These are phyloP conservation scores for Cyclotella distinguenda DNA, from an alignment of 108 stramenopile species.

Conservation along the genomic window DNA sequence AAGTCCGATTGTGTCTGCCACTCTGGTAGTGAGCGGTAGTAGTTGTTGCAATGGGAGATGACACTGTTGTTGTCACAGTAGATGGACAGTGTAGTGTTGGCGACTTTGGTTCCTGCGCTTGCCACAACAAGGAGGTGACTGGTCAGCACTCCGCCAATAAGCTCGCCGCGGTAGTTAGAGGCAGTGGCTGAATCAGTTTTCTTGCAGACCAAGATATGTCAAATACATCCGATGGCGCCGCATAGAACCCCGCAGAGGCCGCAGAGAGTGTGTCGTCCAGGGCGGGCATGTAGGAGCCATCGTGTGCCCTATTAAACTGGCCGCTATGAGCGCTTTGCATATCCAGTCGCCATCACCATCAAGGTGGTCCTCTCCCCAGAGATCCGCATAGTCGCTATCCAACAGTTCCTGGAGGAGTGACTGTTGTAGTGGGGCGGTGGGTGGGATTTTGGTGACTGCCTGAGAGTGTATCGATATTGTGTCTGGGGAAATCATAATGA, in stretches of 20 bases:
- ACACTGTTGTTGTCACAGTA: constrained; percentile 15
- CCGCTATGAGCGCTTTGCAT: background rate
- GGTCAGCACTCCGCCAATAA: too few species aligned
- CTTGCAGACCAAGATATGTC: background rate
- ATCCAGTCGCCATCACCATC: constrained; percentile 13
- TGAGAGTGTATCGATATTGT: too few species aligned
- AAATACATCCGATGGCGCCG: background rate
- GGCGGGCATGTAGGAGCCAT: background rate
- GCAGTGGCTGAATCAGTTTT: too few species aligned
- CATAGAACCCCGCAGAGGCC: background rate
- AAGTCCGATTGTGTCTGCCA: constrained; percentile 6
- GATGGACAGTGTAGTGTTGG: background rate
- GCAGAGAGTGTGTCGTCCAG: background rate
- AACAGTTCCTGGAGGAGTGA: background rate
- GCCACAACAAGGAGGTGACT: background rate
- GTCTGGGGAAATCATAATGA: too few species aligned
- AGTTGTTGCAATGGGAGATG: background rate
- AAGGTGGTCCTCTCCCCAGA: background rate
- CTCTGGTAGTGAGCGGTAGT: background rate
- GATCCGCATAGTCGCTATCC: background rate
- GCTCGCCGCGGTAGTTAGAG: too few species aligned
- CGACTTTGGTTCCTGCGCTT: too few species aligned
- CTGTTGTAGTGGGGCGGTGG: background rate
- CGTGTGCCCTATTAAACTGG: background rate
- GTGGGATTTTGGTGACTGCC: background rate